These are phyloP conservation scores for Apophysomyces trapeziformis DNA, from an alignment of 371 early-diverging fungal species.

Conservation along the genomic window DNA sequence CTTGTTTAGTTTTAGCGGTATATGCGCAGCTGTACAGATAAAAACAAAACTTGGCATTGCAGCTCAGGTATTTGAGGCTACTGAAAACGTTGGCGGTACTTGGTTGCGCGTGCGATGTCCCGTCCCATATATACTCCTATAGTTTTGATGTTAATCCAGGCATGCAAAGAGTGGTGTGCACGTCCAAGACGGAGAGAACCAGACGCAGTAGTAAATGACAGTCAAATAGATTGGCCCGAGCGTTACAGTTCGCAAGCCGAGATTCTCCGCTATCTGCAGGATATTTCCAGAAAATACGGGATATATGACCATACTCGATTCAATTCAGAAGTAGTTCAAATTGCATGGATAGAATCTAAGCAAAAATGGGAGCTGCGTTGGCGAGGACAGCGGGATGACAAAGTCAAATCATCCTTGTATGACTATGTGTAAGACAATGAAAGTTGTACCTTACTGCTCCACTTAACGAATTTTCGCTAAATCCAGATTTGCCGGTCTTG, in stretches of 20 bases:
- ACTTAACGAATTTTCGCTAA: slow-evolving; percentile 4
- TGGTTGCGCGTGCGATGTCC: slow-evolving; percentile 67
- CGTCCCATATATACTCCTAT: slow-evolving; percentile 59
- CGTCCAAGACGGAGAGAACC: no score
- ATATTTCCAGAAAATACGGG: slow-evolving; percentile 53
- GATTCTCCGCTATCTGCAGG: slow-evolving; percentile 54
- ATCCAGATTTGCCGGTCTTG: slow-evolving; percentile 34
- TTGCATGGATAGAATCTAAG: slow-evolving; percentile 47
- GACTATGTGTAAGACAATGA: slow-evolving; percentile 34
- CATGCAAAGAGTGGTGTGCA: neutral
- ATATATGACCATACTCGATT: slow-evolving; percentile 52
- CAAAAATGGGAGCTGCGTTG: slow-evolving; percentile 54
- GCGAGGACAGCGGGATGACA: slow-evolving; percentile 10
- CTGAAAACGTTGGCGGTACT: slow-evolving; percentile 62
- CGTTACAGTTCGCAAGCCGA: slow-evolving; percentile 49
- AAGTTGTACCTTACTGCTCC: no score
- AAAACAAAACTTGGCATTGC: slow-evolving; percentile 50
- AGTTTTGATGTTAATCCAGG: slow-evolving; percentile 52
- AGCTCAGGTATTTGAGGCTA: slow-evolving; percentile 59
- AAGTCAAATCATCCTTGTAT: slow-evolving; percentile 19
- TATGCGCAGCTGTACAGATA: slow-evolving; percentile 61
- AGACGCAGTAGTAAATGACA: no score
- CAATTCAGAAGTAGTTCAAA: slow-evolving; percentile 44
- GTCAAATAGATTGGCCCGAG: slow-evolving; percentile 51
- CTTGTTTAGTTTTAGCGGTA: slow-evolving; percentile 55